These are phyloP conservation scores for Aspergillus sp. DNA, from an alignment of 2,329 filamentous ascomycete species.

Conservation along the genomic window DNA sequence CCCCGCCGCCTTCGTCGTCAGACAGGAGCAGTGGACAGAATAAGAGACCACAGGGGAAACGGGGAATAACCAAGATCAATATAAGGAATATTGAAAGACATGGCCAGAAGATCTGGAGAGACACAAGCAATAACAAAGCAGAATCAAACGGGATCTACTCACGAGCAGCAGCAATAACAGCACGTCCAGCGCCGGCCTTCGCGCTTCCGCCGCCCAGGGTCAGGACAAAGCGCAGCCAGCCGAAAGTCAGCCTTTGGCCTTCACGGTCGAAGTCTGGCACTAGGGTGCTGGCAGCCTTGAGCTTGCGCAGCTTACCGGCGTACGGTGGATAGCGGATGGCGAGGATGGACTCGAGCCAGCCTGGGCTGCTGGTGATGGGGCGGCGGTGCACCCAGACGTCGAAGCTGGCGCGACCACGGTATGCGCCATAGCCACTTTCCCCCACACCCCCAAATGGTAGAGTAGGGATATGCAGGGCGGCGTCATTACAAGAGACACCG, in stretches of 20 bases:
- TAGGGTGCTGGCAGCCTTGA: slow-evolving; percentile 48
- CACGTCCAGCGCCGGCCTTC: slow-evolving; percentile 36
- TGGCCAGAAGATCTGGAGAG: too few relatives aligned
- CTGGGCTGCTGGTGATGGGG: slow-evolving; percentile 56
- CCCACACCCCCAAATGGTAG: slow-evolving; percentile 82
- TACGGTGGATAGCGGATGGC: slow-evolving; percentile 61
- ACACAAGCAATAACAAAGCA: neutral
- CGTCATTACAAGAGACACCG: slow-evolving; percentile 57
- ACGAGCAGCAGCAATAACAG: slow-evolving; percentile 37
- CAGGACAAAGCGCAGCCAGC: slow-evolving; percentile 39
- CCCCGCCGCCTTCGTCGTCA: too few relatives aligned
- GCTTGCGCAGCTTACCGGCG: slow-evolving; percentile 53
- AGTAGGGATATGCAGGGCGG: slow-evolving; percentile 70
- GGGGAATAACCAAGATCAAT: too few relatives aligned
- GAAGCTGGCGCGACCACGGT: slow-evolving; percentile 70
- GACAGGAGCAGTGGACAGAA: too few relatives aligned
- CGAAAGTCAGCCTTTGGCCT: slow-evolving; percentile 43
- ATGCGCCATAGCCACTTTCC: slow-evolving; percentile 70
- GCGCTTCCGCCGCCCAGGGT: slow-evolving; percentile 41
- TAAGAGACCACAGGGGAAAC: too few relatives aligned
- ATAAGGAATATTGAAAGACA: too few relatives aligned
- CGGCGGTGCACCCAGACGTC: slow-evolving; percentile 63
- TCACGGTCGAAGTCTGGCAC: slow-evolving; percentile 61
- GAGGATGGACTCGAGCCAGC: slow-evolving; percentile 59
- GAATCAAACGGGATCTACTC: slow-evolving; percentile 26